Percentiles rank a stretch among this genome's conserved stretches.
phyloP scores from a whole-genome alignment of 2,329 filamentous ascomycete genomes.

The Fusarium coffeatum region DNA sequence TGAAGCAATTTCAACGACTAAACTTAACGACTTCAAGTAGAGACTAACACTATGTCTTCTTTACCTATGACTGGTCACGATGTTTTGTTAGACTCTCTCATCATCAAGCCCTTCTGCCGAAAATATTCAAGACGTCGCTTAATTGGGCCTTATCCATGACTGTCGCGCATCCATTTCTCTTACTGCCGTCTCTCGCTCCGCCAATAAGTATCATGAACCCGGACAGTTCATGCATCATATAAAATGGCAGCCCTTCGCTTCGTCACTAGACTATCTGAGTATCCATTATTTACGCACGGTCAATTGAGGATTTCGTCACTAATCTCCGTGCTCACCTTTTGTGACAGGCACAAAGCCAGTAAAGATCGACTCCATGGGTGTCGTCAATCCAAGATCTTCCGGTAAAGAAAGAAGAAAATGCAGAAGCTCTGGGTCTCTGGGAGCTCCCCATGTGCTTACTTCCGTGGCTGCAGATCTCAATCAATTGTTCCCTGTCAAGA shows the following conservation, averaged over 20 bases:
- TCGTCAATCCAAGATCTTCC: conserved; percentile 2
- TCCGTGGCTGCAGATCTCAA: conserved; percentile 40
- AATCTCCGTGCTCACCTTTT: conserved; percentile 31
- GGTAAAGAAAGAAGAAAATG: neutral
- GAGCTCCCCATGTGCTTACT: conserved; percentile 2
- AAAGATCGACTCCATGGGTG: conserved; percentile 18
- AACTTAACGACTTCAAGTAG: neutral
- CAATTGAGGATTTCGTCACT: conserved; percentile 27
- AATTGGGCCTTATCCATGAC: neutral
- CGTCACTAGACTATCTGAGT: neutral
- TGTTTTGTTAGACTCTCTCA: conserved; percentile 15
- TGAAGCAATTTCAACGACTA: conserved; percentile 3
- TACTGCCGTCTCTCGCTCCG: conserved; percentile 1
- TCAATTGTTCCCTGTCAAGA: conserved; percentile 30
- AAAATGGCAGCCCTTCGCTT: conserved; percentile 1
- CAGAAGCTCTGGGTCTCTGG: conserved; percentile 15
- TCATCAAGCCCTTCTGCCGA: neutral
- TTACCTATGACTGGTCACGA: conserved; percentile 7
- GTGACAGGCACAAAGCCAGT: conserved; percentile 17
- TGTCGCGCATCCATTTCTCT: conserved; percentile 1
- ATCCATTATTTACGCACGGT: conserved; percentile 13
- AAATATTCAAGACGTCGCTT: conserved; percentile 21
- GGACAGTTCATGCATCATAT: conserved; percentile 16
- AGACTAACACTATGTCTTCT: neutral
- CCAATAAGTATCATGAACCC: conserved; percentile 4